Conservation (phyloP, 108 stramenopile species). For the Epipyxis sp. region DNA sequence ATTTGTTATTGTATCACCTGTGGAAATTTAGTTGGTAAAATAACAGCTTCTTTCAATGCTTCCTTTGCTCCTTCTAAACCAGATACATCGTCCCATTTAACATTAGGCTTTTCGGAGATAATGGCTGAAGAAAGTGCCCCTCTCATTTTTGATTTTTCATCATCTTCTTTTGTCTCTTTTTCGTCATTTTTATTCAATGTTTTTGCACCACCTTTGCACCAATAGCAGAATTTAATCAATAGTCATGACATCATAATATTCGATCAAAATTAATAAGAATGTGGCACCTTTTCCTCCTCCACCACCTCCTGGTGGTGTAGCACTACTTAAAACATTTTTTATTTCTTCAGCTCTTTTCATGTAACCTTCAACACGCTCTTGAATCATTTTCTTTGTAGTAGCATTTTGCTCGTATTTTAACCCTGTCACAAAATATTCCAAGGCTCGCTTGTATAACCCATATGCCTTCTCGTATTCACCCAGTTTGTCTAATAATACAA, state of each 20-base stretch:
- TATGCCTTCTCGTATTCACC: constrained; percentile 28
- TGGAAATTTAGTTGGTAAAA: constrained; percentile 1
- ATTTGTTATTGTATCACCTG: neutral
- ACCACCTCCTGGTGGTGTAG: constrained; percentile 28
- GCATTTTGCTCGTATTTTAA: constrained; percentile 97
- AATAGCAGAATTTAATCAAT: constrained; percentile 3
- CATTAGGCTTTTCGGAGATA: constrained; percentile 88
- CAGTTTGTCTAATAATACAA: no score
- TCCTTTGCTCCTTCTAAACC: constrained; percentile 93
- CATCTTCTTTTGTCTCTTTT: constrained; percentile 38
- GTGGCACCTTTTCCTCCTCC: constrained; percentile 63
- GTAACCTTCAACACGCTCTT: constrained; percentile 90
- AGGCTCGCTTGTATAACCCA: constrained; percentile 21
- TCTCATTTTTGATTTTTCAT: constrained; percentile 44
- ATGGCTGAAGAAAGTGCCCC: constrained; percentile 55
- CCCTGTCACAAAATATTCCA: constrained; percentile 80
- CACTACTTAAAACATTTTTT: constrained; percentile 59
- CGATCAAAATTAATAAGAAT: constrained; percentile 54
- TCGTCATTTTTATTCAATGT: constrained; percentile 38
- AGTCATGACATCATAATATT: neutral
- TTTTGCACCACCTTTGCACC: constrained; percentile 28
- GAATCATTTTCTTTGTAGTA: constrained; percentile 76
- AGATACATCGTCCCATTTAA: constrained; percentile 95
- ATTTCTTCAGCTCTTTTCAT: constrained; percentile 98
- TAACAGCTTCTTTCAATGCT: constrained; percentile 86